phyloP scores from a whole-genome alignment of 495 filamentous ascomycete genomes.

The Penicillium chermesinum region DNA sequence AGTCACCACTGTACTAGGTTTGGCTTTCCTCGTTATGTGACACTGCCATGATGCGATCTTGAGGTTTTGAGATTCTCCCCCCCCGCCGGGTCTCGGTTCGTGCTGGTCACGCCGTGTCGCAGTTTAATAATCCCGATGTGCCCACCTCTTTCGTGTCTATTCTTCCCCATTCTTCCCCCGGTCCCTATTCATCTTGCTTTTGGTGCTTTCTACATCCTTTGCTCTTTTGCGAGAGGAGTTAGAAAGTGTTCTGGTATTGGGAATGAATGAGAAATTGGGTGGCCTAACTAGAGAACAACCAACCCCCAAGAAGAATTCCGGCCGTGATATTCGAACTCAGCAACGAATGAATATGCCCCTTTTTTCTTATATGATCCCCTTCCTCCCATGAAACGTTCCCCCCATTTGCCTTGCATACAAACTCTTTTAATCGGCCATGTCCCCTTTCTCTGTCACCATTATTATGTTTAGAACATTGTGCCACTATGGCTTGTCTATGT shows the following conservation, averaged over 20 bases:
- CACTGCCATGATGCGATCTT: constrained; percentile 11
- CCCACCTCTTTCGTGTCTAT: constrained; percentile 1
- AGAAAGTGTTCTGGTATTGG: no score
- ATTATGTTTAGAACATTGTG: constrained; percentile 19
- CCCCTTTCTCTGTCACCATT: constrained; percentile 18
- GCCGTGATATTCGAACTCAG: constrained; percentile 28
- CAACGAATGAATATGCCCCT: constrained; percentile 31
- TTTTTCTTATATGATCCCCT: constrained; percentile 14
- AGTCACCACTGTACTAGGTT: constrained; percentile 53
- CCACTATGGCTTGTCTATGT: constrained; percentile 12
- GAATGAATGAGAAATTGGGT: constrained; percentile 1
- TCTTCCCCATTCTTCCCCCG: constrained; percentile 18
- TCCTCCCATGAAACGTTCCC: constrained; percentile 1
- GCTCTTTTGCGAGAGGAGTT: neutral
- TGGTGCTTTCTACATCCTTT: neutral
- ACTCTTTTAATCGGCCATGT: constrained; percentile 3
- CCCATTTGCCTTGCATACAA: constrained; percentile 12
- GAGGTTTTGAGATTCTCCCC: constrained; percentile 8
- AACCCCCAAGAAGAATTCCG: constrained; percentile 9
- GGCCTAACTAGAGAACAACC: constrained; percentile 4
- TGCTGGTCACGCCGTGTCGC: constrained; percentile 40
- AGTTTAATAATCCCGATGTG: constrained; percentile 14
- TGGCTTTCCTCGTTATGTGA: constrained; percentile 12
- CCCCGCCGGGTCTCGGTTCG: constrained; percentile 29
- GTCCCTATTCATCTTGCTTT: constrained; percentile 13